Percentiles rank a stretch among this genome's conserved stretches.
Conservation (phyloP, 176 grass and related monocot species). For the Musa schizocarpa region DNA sequence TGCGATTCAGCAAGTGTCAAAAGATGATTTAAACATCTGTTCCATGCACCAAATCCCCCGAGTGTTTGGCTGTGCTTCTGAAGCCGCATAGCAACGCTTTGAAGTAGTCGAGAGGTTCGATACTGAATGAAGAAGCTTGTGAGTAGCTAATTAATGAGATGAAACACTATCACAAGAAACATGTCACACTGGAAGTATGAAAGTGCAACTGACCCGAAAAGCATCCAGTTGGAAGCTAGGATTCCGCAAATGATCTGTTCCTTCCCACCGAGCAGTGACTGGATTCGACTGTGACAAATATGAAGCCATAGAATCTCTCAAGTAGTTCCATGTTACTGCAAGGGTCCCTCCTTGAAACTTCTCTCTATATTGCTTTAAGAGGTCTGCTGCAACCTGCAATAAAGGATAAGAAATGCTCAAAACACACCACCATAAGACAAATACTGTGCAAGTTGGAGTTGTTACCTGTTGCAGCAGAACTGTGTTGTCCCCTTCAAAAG, state of each 20-base stretch:
- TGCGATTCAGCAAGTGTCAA: slow-evolving; percentile 87
- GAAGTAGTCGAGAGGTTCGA: slow-evolving; percentile 83
- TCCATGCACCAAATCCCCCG: slow-evolving; percentile 97
- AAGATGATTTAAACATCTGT: slow-evolving; percentile 96
- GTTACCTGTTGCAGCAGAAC: slow-evolving; percentile 94
- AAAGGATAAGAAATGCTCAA: slow-evolving; percentile 8
- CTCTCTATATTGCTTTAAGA: slow-evolving; percentile 87
- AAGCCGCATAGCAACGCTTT: slow-evolving; percentile 77
- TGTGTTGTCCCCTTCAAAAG: slow-evolving; percentile 97
- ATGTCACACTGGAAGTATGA: background rate
- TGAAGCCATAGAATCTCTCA: slow-evolving; percentile 89
- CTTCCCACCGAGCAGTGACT: slow-evolving; percentile 87
- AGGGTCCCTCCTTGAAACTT: slow-evolving; percentile 90
- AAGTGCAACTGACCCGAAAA: slow-evolving; percentile 57
- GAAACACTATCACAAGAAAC: background rate
- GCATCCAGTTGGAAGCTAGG: slow-evolving; percentile 93
- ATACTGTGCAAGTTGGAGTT: slow-evolving; percentile 2
- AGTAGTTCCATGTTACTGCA: slow-evolving; percentile 91
- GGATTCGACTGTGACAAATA: slow-evolving; percentile 91
- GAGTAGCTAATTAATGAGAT: background rate
- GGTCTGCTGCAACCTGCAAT: slow-evolving; percentile 75
- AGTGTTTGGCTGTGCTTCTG: slow-evolving; percentile 76
- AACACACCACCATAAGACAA: background rate
- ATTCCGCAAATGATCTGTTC: slow-evolving; percentile 89
- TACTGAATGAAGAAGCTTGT: slow-evolving; percentile 40